Base-by-base conservation (phyloP, 345 rosid genomes). In the Sonneratia alba region DNA sequence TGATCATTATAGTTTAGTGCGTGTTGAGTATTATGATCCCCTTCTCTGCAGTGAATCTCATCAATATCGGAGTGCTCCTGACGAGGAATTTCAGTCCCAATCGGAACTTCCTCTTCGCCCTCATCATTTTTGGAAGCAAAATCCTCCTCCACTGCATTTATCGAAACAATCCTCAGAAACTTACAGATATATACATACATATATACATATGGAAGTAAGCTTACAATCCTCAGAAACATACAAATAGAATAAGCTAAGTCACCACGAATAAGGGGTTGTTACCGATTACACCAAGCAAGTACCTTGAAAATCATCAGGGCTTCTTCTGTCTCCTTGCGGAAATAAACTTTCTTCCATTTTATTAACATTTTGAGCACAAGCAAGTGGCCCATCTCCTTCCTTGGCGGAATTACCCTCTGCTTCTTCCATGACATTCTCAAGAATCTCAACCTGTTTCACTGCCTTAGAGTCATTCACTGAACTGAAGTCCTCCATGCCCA, bases 81-180 rank as follows among this genome's bases (percentile, higher is more conserved):
- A 77, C 87, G 94, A 74, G 96, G 92, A 84, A 93, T 93, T 71
- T 91, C 95, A n/a, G 96, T 88, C 49, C 98, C 97, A 66, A 89
- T 84, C 0, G 98, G 88, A 72, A 89, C 74, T 67, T 87, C 98
- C 7, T 86, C 90, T 45, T 89, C 94, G 22, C 71, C 79, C 73
- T 87, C 96, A 36, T 91, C 89, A 34, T 76, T 78, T 53, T 79
- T 80, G 77, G 79, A 70, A 79, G 73, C 76, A 49, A 36, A 65
- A 4, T 47, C 51, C 51, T 47, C 51, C 13, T 47, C 51, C 13
- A 10, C 51, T 47, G 51, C 51, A 47, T 47, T 47, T 47, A 9
- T 9, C 2, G 45, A 42, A 42, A 14, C 32, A 27, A 27, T 13
- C 38, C 2, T 62, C 38, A 62, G 19, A 62, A 27, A 8, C 66